Conservation (phyloP, 345 rosid genomes). For the Hibiscus tridactylites region DNA sequence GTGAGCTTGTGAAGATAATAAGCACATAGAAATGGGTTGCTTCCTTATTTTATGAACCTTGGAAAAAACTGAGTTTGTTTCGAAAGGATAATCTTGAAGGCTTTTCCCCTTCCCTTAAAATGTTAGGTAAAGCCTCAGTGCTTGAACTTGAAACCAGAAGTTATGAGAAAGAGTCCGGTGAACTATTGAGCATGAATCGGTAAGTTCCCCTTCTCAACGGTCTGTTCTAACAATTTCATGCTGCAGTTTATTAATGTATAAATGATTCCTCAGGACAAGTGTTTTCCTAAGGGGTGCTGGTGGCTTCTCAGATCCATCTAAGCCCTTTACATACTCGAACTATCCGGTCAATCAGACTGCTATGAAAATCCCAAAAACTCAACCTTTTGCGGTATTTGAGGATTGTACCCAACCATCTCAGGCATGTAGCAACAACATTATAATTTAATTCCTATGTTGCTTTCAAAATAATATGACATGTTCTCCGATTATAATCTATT, state of each 20-base stretch:
- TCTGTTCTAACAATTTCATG: constrained; percentile 1
- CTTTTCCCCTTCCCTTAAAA: constrained; percentile 3
- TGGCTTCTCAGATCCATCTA: constrained; percentile 75
- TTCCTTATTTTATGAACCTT: neutral
- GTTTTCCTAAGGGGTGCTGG: constrained; percentile 84
- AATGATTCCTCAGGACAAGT: constrained; percentile 42
- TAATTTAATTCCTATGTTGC: neutral
- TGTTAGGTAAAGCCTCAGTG: constrained; percentile 82
- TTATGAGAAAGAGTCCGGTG: constrained; percentile 66
- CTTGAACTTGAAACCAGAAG: constrained; percentile 69
- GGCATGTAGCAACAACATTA: constrained; percentile 36
- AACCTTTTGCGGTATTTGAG: constrained; percentile 54
- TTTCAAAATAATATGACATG: neutral
- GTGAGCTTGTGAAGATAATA: neutral
- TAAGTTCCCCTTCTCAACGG: constrained; percentile 18
- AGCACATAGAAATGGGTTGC: neutral
- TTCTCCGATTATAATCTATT: neutral
- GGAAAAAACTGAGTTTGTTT: neutral
- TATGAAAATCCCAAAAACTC: constrained; percentile 59
- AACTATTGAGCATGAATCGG: constrained; percentile 74
- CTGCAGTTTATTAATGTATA: constrained; percentile 4
- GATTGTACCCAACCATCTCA: constrained; percentile 72
- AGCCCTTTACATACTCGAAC: constrained; percentile 64
- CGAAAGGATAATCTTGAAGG: neutral
- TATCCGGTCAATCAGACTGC: constrained; percentile 56